Evolutionary conservation across 2,329 filamentous ascomycete species (phyloP).

Genomic region (Fusarium mangiferae): DNA sequence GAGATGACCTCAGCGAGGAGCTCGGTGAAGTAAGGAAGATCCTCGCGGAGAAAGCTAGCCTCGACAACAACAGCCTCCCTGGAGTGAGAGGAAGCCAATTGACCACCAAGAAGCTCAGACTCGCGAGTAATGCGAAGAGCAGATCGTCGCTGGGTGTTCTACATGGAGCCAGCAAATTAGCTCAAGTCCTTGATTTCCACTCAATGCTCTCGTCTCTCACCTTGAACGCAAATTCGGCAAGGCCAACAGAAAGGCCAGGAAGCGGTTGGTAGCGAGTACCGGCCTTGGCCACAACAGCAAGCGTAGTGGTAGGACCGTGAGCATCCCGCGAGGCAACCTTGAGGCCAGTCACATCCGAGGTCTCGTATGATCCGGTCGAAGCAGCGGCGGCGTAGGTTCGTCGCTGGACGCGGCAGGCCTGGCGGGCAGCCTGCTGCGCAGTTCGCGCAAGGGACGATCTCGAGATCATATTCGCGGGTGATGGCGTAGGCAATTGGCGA

Average conservation of each 20-base stretch:
- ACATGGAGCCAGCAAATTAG: slow-evolving; percentile 58
- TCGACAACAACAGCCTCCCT: slow-evolving; percentile 92
- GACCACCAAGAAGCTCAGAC: slow-evolving; percentile 91
- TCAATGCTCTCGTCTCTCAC: slow-evolving; percentile 55
- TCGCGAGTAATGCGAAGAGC: slow-evolving; percentile 94
- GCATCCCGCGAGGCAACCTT: slow-evolving; percentile 94
- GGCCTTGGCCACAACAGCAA: slow-evolving; percentile 92
- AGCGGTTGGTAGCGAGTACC: slow-evolving; percentile 92
- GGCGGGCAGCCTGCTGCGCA: slow-evolving; percentile 67
- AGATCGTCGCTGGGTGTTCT: slow-evolving; percentile 90
- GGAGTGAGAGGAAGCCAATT: slow-evolving; percentile 88
- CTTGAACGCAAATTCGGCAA: slow-evolving; percentile 98
- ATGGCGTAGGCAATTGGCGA: slow-evolving; percentile 67
- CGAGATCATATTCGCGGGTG: slow-evolving; percentile 70
- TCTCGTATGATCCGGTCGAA: slow-evolving; percentile 84
- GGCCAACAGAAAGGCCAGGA: slow-evolving; percentile 87
- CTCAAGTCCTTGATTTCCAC: slow-evolving; percentile 45
- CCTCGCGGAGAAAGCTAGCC: slow-evolving; percentile 93
- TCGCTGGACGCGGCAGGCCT: slow-evolving; percentile 66
- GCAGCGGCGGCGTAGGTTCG: slow-evolving; percentile 69
- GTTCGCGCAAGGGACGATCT: slow-evolving; percentile 68
- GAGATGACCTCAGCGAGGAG: slow-evolving; percentile 91
- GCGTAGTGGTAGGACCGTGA: slow-evolving; percentile 86
- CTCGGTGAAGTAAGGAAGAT: slow-evolving; percentile 97
- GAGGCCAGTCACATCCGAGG: slow-evolving; percentile 84